Base-by-base conservation (phyloP, 75 land plant species). In the Chamaecyparis obtusa region DNA sequence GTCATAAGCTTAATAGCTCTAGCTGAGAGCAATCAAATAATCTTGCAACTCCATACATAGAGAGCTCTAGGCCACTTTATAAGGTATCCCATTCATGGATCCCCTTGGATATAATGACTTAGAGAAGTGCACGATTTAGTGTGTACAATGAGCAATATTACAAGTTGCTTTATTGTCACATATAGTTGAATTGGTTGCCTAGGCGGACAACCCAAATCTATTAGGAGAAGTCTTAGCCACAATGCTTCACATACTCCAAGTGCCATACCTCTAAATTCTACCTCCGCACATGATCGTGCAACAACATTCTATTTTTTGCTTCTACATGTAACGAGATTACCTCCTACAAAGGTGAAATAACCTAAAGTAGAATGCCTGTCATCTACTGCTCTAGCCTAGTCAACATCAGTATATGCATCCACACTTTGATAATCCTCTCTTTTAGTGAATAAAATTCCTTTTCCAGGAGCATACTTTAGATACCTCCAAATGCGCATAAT, bases 241-340 rank as follows among this genome's bases (percentile, higher is more conserved):
- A 75, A 17, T 0, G 84, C 0, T 33, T 87, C 91, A 86, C 87
- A 83, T 36, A 79, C 19, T 15, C 51, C 82, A 24, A 35, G 5
- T 19, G 88, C 84, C 54, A 88, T 86, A 30, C 83, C 87, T 72
- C 89, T 21, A 49, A 49, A 90, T 41, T 90, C 86, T 83, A 87
- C 91, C 43, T 90, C 90, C 41, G 89, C 90, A 88, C 85, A 54
- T 4, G 91, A 88, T 37, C 43, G 0, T 8, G 91, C 87, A 14
- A 90, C 88, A 32, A 88, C 71, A 16, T 36, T 49, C 86, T 90
- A 88, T 74, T 86, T 90, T 60, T 86, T 90, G 37, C 88, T 88
- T 84, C 71, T 32, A 88, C 90, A 90, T 14, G 88, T 72, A 17
- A 90, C 84, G 3, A 85, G 48, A 57, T 86, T 88, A 3, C 90